Base-by-base conservation (phyloP, 495 filamentous ascomycete species). In the Penicillium daleae region DNA sequence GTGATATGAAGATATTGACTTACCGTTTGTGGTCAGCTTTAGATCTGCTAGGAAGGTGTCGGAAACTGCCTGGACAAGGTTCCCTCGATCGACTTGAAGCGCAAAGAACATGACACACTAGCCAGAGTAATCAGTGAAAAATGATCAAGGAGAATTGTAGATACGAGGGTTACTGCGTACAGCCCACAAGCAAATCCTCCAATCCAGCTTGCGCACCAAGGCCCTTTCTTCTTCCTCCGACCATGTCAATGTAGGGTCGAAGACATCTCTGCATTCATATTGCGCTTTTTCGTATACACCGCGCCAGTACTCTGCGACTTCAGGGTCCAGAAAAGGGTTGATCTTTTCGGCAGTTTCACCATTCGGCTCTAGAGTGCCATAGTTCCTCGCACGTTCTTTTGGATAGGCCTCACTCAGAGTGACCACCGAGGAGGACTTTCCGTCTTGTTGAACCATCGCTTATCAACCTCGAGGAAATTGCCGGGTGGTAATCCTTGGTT, bases 81-180 rank as follows among this genome's bases (percentile, higher is more conserved):
- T 92, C 19, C 85, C 83, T 37, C 89, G 80, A 66, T 92, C 89
- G 6, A 91, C 74, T 59, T 92, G 87, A 29, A 92, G 77, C 1
- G 87, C 87, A 56, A 91, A 67, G 53, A 67, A 67, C 9, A 61
- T 67, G 35, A 67, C 61, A 27, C 65, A 67, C 72, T 64, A 56
- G 77, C 89, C 75, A 35, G 72, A 70, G 15, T 61, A 37, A 53
- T 83, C 79, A 57, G 82, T 76, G 75, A 66, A 21, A n/a, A n/a
- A 12, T 9, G 15, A 22, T 32, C 0, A 3, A 22, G 24, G 26
- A 31, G 29, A 31, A 31, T 24, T 6, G 15, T n/a, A n/a, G n/a
- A n/a, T n/a, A n/a, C n/a, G n/a, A n/a, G n/a, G n/a, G n/a, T n/a
- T n/a, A n/a, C n/a, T n/a, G n/a, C n/a, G n/a, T 39, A 67, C 62